Conservation (phyloP, 164 flowering plant species). For the Warburgia ugandensis region DNA sequence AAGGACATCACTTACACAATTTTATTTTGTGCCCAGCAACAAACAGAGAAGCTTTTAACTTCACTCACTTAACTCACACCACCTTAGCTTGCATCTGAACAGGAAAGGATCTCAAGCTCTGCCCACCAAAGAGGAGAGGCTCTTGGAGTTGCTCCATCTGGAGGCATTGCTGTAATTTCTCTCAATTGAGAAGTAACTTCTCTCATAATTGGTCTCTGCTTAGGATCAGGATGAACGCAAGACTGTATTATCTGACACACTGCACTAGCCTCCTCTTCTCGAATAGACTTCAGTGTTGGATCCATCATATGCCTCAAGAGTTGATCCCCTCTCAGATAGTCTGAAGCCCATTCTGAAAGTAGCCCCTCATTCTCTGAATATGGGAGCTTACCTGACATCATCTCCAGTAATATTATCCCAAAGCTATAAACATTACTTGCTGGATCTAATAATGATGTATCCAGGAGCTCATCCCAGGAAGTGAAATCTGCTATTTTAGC, state of each 20-base stretch:
- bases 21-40: not conserved
- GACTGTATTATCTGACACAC: constrained; percentile 32
- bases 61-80: not conserved
- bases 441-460: constrained; percentile 18
- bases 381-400: constrained; percentile 53
- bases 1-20: not conserved
- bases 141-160: constrained; percentile 63
- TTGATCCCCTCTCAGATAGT: constrained; percentile 21
- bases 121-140: constrained; percentile 84
- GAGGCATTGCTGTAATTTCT: constrained; percentile 50
- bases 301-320: constrained; percentile 39
- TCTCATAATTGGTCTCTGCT: constrained; percentile 48
- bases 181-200: constrained; percentile 42
- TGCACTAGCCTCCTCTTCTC: constrained; percentile 33
- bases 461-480: constrained; percentile 35
- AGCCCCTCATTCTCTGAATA: constrained; percentile 21
- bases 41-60: too few species aligned
- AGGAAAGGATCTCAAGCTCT: constrained; percentile 57
- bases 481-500: constrained; percentile 65
- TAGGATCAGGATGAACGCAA: constrained; percentile 46
- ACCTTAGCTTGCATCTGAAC: constrained; percentile 29
- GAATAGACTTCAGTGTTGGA: constrained; percentile 41
- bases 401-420: constrained; percentile 52
- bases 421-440: constrained; percentile 52
- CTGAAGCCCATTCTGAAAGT: constrained; percentile 31